Percentiles rank a stretch among this genome's conserved stretches.
Conservation (phyloP, 176 grass and related monocot species). For the Rhipidocladum racemiflorum region DNA sequence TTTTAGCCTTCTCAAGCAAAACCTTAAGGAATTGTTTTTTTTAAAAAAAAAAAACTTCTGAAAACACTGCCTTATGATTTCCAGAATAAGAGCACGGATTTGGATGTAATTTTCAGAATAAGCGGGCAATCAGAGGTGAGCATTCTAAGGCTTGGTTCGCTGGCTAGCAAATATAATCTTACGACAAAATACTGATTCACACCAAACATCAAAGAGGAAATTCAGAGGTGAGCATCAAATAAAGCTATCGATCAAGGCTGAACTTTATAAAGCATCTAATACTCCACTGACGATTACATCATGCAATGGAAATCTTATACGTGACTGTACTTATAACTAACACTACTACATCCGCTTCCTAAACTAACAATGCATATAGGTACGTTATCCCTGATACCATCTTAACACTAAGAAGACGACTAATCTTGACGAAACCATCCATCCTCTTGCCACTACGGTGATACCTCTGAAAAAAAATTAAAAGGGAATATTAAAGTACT, state of each 20-base stretch:
- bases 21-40: background rate
- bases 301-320: background rate
- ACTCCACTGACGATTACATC: background rate
- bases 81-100: background rate
- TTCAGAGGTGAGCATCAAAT: background rate
- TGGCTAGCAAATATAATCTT: background rate
- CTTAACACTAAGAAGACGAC: background rate
- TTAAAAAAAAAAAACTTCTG: background rate
- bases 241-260: background rate
- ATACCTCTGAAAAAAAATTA: background rate
- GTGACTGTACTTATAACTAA: background rate
- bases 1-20: too few species aligned
- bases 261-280: too few species aligned
- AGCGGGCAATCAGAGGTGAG: background rate
- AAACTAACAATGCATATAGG: background rate
- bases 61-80: background rate
- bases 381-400: background rate
- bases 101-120: background rate
- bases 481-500: background rate
- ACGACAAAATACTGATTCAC: background rate
- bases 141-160: background rate
- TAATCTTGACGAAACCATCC: background rate
- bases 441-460: background rate
- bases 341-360: background rate
- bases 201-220: background rate